Percentiles rank a stretch among this genome's conserved stretches.
These are phyloP conservation scores for Pyrenula massariospora DNA, from an alignment of 495 filamentous ascomycete species.

Conservation along the genomic window DNA sequence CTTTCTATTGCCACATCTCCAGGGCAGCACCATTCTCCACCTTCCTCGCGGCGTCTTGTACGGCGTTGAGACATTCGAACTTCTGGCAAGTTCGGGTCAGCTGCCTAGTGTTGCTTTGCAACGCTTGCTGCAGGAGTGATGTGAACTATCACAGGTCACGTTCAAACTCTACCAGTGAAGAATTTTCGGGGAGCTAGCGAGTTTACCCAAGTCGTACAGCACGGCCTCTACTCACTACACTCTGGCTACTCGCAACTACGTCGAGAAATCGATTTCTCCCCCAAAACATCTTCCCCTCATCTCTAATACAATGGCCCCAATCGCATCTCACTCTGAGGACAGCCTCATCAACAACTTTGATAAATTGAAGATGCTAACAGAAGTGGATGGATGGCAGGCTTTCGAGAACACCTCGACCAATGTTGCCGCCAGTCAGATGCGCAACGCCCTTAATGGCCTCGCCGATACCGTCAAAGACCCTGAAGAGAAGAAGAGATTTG, in stretches of 20 bases:
- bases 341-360: background rate
- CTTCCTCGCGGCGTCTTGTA: too few species aligned
- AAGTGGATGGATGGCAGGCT: slow-evolving; percentile 43
- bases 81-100: background rate
- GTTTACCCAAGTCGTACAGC: too few species aligned
- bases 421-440: slow-evolving; percentile 97
- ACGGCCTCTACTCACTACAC: too few species aligned
- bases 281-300: background rate
- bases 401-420: slow-evolving; percentile 99
- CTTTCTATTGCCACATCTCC: too few species aligned
- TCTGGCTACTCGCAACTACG: too few species aligned
- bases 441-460: slow-evolving; percentile 89
- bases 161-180: background rate
- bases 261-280: background rate
- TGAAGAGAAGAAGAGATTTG: slow-evolving; percentile 78
- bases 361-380: background rate
- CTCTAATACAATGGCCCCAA: background rate
- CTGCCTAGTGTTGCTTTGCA: slow-evolving; percentile 1
- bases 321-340: background rate
- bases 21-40: too few species aligned
- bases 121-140: background rate
- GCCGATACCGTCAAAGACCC: slow-evolving; percentile 79
- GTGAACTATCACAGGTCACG: background rate
- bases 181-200: too few species aligned
- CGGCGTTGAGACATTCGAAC: too few species aligned